Evolutionary conservation across 2,329 filamentous ascomycete genomes (phyloP).

Genomic region (Pseudohalonectria lignicola): DNA sequence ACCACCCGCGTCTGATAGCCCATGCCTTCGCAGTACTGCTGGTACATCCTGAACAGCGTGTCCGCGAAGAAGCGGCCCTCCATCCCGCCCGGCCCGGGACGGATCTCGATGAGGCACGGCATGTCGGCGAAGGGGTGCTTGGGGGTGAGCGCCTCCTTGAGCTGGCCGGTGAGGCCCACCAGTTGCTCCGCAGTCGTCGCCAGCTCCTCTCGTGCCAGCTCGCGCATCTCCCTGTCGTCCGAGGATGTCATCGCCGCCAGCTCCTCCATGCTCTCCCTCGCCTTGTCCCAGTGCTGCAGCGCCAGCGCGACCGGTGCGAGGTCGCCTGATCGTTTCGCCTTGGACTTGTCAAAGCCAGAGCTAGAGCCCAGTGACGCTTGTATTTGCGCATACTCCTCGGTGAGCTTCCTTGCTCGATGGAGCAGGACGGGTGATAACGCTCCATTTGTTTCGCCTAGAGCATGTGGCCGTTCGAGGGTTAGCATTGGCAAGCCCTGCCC

Average conservation of each 20-base stretch:
- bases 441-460: conserved; percentile 12
- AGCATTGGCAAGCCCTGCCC: too few relatives aligned
- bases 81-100: conserved; percentile 82
- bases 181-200: conserved; percentile 52
- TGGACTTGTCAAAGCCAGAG: conserved; percentile 46
- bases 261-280: conserved; percentile 41
- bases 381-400: conserved; percentile 47
- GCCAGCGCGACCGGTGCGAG: conserved; percentile 45
- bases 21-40: conserved; percentile 53
- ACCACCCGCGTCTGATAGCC: conserved; percentile 58
- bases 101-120: conserved; percentile 83
- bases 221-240: conserved; percentile 58
- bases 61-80: conserved; percentile 88
- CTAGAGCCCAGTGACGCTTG: too few relatives aligned
- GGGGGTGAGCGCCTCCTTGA: conserved; percentile 73
- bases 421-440: conserved; percentile 44
- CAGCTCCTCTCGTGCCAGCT: conserved; percentile 75
- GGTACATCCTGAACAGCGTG: conserved; percentile 85
- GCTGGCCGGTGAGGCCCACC: conserved; percentile 47
- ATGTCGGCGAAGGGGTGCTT: conserved; percentile 82
- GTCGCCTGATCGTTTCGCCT: conserved; percentile 50
- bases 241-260: conserved; percentile 37
- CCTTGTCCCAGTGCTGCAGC: conserved; percentile 46
- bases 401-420: conserved; percentile 45
- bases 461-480: not conserved